Evolutionary conservation across 2,329 filamentous ascomycete species (phyloP), one percentile per base, ranked within the genome.

Genomic region (Apiospora malaysiana): DNA sequence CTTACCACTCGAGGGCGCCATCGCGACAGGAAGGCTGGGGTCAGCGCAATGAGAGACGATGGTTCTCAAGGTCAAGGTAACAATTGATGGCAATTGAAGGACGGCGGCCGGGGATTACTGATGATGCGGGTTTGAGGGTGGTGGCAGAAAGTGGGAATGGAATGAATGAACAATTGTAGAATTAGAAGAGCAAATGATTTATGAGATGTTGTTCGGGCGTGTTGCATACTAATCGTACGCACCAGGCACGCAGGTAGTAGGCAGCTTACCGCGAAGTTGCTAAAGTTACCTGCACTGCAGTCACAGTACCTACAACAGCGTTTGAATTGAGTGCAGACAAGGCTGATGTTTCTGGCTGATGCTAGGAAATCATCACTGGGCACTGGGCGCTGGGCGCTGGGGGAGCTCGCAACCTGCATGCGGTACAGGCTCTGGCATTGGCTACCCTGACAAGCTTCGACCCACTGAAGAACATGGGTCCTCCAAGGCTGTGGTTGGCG

Each of bases 1-100:
- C 56, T 32, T 63, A 63, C 56, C 56, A 63, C 56, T 63, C 56
- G 56, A 63, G 56, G 56, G 56, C 56, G 56, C 56, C 56, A 63
- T 63, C 32, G 56, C 27, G 56, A 63, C 32, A 40, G 16, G 56
- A 40, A 10, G 18, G 6, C 56, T 40, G 27, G 51, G 5, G 51
- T 56, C 49, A 32, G 49, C 49, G 25, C 49, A 56, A 32, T 32
- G 25, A 56, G 25, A 32, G 16, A 51, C 5, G 27, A 32, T 56
- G 5, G 10, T 16, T 45, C 14, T 47, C 18, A 47, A n/a, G 45
- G 45, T 47, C 18, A 47, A n/a, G 45, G 45, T 47, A 47, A 47
- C 21, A 47, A 47, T 63, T 27, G 32, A 40, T 37, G 9, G 56
- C 56, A 40, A 63, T 63, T 40, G 56, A 63, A 9, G 56, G n/a